A percentile compares a stretch with the other conserved stretches of the same genome.
Conservation (phyloP, 2,329 filamentous ascomycete genomes). For the Sphaerostilbella broomeana region DNA sequence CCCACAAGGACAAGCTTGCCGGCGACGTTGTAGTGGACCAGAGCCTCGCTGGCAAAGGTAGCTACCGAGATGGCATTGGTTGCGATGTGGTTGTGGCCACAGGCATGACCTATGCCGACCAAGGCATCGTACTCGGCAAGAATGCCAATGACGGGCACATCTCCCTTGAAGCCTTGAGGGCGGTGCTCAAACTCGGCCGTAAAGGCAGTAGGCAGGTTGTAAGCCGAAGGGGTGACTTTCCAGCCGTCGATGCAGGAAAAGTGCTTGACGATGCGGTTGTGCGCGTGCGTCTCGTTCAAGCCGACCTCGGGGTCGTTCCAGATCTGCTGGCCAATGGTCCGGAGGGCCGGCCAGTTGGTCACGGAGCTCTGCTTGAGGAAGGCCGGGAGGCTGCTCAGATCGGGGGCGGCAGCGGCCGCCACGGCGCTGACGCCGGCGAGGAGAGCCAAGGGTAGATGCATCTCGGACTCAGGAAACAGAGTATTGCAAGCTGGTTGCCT, state of each 20-base stretch:
- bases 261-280: conserved; percentile 16
- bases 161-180: conserved; percentile 4
- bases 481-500: too few relatives aligned
- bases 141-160: conserved; percentile 13
- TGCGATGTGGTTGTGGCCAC: conserved; percentile 16
- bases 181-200: conserved; percentile 13
- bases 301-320: conserved; percentile 15
- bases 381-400: conserved; percentile 1
- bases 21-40: conserved; percentile 13
- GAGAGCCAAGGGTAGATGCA: conserved; percentile 5
- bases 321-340: conserved; percentile 14
- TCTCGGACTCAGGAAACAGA: too few relatives aligned
- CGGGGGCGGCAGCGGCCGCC: conserved; percentile 1
- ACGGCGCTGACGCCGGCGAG: conserved; percentile 6
- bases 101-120: conserved; percentile 14
- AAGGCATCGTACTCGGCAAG: conserved; percentile 17
- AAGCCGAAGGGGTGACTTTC: conserved; percentile 10
- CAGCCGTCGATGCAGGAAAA: conserved; percentile 12
- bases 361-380: conserved; percentile 10
- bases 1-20: conserved; percentile 14
- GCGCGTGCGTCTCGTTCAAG: conserved; percentile 14
- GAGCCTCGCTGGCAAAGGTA: conserved; percentile 11
- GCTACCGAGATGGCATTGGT: conserved; percentile 15
- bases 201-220: conserved; percentile 14
- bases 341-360: conserved; percentile 11